Conservation (phyloP, 148 eudicot species). For the Diospyros kaki region DNA sequence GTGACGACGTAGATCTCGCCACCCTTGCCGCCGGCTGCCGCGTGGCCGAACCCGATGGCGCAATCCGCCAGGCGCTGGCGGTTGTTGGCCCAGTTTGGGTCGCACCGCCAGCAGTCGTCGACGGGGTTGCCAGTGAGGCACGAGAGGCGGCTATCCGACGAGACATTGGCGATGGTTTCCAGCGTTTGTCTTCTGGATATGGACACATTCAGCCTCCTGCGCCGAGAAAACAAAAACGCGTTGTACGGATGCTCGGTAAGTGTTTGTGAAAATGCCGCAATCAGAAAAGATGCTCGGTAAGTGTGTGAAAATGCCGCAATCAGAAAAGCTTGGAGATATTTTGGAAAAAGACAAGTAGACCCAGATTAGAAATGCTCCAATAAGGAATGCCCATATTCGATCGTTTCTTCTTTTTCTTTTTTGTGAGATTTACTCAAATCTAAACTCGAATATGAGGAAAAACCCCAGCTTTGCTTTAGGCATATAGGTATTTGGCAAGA, state of each 20-base stretch:
- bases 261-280: not conserved
- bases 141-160: conserved; percentile 1
- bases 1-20: conserved; percentile 55
- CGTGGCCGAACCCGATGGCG: conserved; percentile 46
- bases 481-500: too few species aligned
- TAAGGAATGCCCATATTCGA: too few species aligned
- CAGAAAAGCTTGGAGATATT: not conserved
- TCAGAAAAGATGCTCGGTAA: not conserved
- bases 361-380: not conserved
- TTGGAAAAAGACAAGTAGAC: not conserved
- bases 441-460: too few species aligned
- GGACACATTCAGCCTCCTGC: conserved; percentile 77
- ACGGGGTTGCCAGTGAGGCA: conserved; percentile 62
- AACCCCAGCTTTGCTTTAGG: too few species aligned
- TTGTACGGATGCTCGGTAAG: too few species aligned
- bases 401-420: too few species aligned
- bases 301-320: not conserved
- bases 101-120: conserved; percentile 70
- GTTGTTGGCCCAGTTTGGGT: conserved; percentile 47
- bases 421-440: too few species aligned
- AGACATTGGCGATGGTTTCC: not conserved
- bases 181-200: conserved; percentile 56
- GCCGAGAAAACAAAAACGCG: conserved; percentile 11
- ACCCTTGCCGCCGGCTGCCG: conserved; percentile 54
- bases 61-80: conserved; percentile 62